These are phyloP conservation scores for Zygosaccharomyces sapae DNA, from an alignment of 1,139 yeast species.

Conservation along the genomic window DNA sequence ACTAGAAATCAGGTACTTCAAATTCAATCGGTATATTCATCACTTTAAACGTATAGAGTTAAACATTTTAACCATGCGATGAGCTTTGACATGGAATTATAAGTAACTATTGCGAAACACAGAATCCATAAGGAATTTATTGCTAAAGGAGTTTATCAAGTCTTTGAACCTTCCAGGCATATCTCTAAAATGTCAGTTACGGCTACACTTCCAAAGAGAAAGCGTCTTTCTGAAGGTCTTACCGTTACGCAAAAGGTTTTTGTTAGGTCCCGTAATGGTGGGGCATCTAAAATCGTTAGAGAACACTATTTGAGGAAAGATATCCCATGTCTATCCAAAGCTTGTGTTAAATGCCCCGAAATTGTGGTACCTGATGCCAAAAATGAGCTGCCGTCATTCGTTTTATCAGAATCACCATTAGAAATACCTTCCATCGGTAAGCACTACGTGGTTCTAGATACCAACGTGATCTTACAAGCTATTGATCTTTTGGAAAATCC, in stretches of 20 bases:
- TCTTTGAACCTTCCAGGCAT: too few species aligned
- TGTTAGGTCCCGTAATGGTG: conserved; percentile 85
- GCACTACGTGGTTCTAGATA: conserved; percentile 82
- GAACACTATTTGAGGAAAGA: conserved; percentile 92
- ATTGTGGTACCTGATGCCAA: conserved; percentile 40
- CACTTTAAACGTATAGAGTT: conserved; percentile 1
- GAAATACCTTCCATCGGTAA: conserved; percentile 44
- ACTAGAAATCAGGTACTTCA: too few species aligned
- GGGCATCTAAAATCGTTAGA: conserved; percentile 84
- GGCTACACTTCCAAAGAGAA: conserved; percentile 22
- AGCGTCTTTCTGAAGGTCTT: conserved; percentile 46
- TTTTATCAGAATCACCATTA: conserved; percentile 37
- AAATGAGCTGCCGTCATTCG: conserved; percentile 43
- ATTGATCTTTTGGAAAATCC: conserved; percentile 82
- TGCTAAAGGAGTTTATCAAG: too few species aligned
- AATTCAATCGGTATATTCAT: not conserved
- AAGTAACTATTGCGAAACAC: not conserved
- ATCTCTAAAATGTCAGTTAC: conserved; percentile 16
- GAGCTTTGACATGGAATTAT: not conserved
- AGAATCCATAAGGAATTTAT: too few species aligned
- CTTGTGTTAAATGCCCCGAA: conserved; percentile 56
- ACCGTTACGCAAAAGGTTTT: conserved; percentile 86
- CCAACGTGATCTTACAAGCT: conserved; percentile 83
- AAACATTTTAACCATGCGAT: conserved; percentile 1
- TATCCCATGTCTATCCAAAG: conserved; percentile 80